Conservation (phyloP, 495 filamentous ascomycete genomes). For the Cryomyces minteri region DNA sequence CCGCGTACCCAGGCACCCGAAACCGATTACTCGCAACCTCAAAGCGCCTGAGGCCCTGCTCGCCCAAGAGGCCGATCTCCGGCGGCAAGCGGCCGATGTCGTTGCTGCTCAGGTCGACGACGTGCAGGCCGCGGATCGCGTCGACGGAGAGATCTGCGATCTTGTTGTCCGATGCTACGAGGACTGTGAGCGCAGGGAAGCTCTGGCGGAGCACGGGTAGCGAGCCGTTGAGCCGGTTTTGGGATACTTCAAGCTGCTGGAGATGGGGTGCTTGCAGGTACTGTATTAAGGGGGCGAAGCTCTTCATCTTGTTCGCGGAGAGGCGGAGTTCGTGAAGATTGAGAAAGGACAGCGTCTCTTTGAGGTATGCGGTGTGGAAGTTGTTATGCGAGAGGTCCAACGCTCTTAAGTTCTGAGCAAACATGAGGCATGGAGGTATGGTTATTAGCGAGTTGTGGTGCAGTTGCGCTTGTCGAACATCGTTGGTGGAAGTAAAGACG, state of each 20-base stretch:
- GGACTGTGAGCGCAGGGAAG: constrained; percentile 47
- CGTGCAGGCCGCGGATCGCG: constrained; percentile 49
- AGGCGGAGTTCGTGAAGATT: constrained; percentile 59
- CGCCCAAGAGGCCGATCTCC: constrained; percentile 48
- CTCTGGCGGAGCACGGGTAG: constrained; percentile 36
- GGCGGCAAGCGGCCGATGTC: constrained; percentile 62
- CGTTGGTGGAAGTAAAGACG: constrained; percentile 21
- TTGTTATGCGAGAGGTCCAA: constrained; percentile 71
- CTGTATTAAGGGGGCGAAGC: constrained; percentile 39
- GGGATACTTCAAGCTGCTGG: constrained; percentile 56
- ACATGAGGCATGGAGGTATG: constrained; percentile 49
- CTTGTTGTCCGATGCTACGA: constrained; percentile 62
- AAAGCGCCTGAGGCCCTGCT: constrained; percentile 31
- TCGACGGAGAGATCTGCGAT: constrained; percentile 55
- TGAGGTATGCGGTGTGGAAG: constrained; percentile 37
- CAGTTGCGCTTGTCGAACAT: constrained; percentile 41
- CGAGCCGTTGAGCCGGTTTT: constrained; percentile 49
- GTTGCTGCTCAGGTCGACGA: constrained; percentile 68
- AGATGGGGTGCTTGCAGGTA: constrained; percentile 53
- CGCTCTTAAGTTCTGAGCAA: constrained; percentile 47
- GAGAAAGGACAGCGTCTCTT: constrained; percentile 45
- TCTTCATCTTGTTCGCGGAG: constrained; percentile 44
- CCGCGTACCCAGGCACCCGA: constrained; percentile 68
- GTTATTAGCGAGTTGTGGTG: constrained; percentile 55
- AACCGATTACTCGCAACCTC: constrained; percentile 70